Evolutionary conservation across 805 yeast species (phyloP), one percentile per base, ranked within the genome.

Genomic region (Gaillardinia entomophila): DNA sequence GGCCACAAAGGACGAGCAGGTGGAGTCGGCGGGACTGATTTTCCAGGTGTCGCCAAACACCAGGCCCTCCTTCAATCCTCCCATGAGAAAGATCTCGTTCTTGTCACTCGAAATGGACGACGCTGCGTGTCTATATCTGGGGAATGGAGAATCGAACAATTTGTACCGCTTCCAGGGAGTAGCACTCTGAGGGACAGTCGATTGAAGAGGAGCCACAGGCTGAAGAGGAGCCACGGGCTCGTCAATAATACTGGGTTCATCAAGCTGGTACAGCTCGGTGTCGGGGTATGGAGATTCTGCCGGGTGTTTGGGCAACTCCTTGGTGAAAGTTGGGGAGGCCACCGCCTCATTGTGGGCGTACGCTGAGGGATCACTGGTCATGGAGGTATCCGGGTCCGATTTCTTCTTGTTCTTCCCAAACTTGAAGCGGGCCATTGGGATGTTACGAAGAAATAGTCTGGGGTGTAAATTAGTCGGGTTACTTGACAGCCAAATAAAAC

Each of bases 41-140:
- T 82, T 79, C 99, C 99, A 92, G 43, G 95, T 78, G 55, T 92
- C 98, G 30, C 96, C 96, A 57, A 83, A 86, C 4, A 90, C 96
- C 13, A 90, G 80, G 35, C 86, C 85, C 33, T 89, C 96, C 51
- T 89, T 82, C 30, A 92, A 67, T 6, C 99, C 99, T 26, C 99
- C 98, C 86, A 92, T 89, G 15, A 92, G 71, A 53, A 77, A 87
- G 14, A 88, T 63, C 38, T 87, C 92, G 33, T 86, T 86, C 34
- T 80, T 80, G 19, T 86, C 88, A 11, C 92, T 79, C 4, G 87
- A 73, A 16, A 77, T 62, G 8, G 45, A 28, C 16, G 82, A 64
- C 0, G 92, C 81, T 1, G 94, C 86, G 58, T 90, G 97, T 46
- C 97, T 81, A 54, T 87, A 88, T 27, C 98, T 75, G 3, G 99